These are phyloP conservation scores for Russula sp. DNA, from an alignment of 768 basidiomycete species.

Conservation along the genomic window DNA sequence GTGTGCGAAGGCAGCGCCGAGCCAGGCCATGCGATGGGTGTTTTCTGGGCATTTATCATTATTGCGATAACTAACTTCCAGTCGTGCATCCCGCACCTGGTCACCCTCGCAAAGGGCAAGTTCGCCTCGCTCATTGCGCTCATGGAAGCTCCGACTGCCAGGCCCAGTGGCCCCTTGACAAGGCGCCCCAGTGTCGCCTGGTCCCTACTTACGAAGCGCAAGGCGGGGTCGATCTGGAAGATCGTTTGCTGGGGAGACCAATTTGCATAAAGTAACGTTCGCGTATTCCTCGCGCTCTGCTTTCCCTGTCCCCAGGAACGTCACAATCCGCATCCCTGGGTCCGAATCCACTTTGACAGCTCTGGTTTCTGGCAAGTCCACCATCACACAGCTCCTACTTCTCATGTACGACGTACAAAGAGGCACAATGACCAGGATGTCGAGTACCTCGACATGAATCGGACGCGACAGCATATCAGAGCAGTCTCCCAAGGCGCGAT, in stretches of 20 bases:
- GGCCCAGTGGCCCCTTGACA: conserved; percentile 21
- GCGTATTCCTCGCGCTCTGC: conserved; percentile 71
- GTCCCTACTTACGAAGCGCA: conserved; percentile 39
- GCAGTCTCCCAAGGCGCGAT: conserved; percentile 78
- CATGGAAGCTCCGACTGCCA: conserved; percentile 43
- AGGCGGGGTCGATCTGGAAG: conserved; percentile 49
- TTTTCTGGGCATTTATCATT: conserved; percentile 97
- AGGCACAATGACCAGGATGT: conserved; percentile 76
- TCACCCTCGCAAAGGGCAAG: conserved; percentile 79
- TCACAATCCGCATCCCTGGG: conserved; percentile 67
- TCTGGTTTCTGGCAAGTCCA: conserved; percentile 80
- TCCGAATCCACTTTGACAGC: conserved; percentile 70
- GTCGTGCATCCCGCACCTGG: conserved; percentile 78
- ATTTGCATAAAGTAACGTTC: conserved; percentile 58
- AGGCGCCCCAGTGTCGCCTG: conserved; percentile 27
- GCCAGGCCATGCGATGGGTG: conserved; percentile 86
- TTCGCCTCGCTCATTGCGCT: conserved; percentile 54
- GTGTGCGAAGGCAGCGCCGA: conserved; percentile 70
- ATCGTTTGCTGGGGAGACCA: conserved; percentile 73
- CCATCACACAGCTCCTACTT: conserved; percentile 60
- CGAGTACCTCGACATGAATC: conserved; percentile 66
- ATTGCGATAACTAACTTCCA: conserved; percentile 87
- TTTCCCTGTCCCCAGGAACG: conserved; percentile 53
- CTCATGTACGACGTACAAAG: conserved; percentile 65
- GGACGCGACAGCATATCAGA: conserved; percentile 66